A percentile compares a stretch with the other conserved stretches of the same genome.
phyloP scores from a whole-genome alignment of 495 filamentous ascomycete genomes.

The Lophiostoma macrostomum region DNA sequence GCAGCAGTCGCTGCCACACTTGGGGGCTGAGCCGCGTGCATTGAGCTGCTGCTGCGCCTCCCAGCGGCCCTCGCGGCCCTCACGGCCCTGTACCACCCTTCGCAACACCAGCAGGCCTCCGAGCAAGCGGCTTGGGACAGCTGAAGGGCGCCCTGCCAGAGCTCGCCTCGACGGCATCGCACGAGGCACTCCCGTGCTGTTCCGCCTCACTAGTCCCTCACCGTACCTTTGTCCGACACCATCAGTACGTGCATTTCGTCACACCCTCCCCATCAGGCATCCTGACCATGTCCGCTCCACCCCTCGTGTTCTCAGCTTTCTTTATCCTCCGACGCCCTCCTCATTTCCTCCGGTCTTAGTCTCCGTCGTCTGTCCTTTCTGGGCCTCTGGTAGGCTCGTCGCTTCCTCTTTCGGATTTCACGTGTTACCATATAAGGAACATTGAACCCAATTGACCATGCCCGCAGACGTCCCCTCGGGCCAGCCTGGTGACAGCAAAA shows the following conservation, averaged over 20 bases:
- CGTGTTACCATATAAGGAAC: slow-evolving; percentile 3
- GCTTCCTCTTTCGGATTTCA: slow-evolving; percentile 9
- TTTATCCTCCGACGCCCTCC: slow-evolving; percentile 1
- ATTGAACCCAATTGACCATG: slow-evolving; percentile 20
- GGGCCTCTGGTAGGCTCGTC: not conserved
- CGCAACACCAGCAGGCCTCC: not conserved
- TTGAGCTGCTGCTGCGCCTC: slow-evolving; percentile 16
- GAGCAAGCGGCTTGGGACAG: not conserved
- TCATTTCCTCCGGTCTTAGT: not conserved
- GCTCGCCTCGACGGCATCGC: slow-evolving; percentile 2
- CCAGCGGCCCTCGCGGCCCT: not conserved
- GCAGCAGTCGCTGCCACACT: not conserved
- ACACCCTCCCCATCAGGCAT: not conserved
- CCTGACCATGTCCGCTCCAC: not conserved
- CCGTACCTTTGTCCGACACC: not conserved
- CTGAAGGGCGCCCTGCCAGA: slow-evolving; percentile 3
- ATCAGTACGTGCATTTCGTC: slow-evolving; percentile 17
- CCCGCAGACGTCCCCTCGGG: slow-evolving; percentile 8
- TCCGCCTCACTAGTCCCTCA: slow-evolving; percentile 5
- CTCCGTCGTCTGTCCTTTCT: not conserved
- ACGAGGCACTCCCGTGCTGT: not conserved
- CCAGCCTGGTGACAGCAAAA: slow-evolving; percentile 27
- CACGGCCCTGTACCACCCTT: not conserved
- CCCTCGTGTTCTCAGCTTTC: slow-evolving; percentile 13
- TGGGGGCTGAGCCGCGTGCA: slow-evolving; percentile 6